Evolutionary conservation across 169 alveolate species (phyloP).

Genomic region (Hepatocystis sp.): DNA sequence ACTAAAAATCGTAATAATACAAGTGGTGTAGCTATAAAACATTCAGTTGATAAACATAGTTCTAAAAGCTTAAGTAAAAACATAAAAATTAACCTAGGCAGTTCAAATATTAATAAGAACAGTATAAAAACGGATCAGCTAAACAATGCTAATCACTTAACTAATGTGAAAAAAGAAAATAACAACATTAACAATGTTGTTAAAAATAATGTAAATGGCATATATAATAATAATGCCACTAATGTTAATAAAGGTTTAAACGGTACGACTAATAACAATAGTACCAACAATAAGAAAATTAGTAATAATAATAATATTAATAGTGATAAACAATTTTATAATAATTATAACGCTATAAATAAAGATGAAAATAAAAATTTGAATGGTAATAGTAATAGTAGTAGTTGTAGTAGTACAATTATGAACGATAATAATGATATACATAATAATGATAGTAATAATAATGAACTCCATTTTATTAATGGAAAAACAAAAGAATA

Average conservation of each 20-base stretch:
- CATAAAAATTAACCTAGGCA: slow-evolving; percentile 52
- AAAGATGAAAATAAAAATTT: slow-evolving; percentile 2
- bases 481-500: no score
- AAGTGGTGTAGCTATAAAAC: slow-evolving; percentile 6
- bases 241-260: not conserved
- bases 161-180: slow-evolving; percentile 17
- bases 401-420: slow-evolving; percentile 10
- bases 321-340: no score
- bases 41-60: slow-evolving; percentile 10
- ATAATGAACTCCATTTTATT: no score
- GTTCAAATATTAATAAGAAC: slow-evolving; percentile 31
- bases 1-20: not conserved
- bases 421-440: slow-evolving; percentile 5
- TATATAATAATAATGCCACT: not conserved
- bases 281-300: no score
- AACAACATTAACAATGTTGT: not conserved
- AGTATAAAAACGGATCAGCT: slow-evolving; percentile 6
- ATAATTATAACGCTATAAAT: no score
- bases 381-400: no score
- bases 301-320: no score
- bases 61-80: slow-evolving; percentile 18
- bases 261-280: no score
- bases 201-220: not conserved
- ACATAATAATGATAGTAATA: slow-evolving; percentile 7
- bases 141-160: not conserved